These are phyloP conservation scores for Murraya koenigii DNA, from an alignment of 345 rosid species.

Conservation along the genomic window DNA sequence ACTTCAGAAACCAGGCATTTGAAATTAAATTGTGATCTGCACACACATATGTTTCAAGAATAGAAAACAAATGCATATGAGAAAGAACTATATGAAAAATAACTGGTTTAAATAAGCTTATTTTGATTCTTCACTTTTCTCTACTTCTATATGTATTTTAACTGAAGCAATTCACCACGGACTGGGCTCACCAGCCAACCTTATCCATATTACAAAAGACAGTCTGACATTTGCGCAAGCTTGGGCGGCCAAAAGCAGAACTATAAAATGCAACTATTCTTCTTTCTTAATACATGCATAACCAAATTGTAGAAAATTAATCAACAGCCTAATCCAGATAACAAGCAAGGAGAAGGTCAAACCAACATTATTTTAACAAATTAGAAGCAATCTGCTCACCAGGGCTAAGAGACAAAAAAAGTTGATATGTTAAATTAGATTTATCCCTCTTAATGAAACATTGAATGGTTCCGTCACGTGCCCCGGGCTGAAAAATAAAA, in stretches of 20 bases:
- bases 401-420: conserved; percentile 61
- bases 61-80: not conserved
- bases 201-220: not conserved
- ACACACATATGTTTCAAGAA: not conserved
- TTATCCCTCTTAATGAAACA: conserved; percentile 71
- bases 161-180: not conserved
- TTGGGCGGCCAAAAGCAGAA: not conserved
- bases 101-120: not conserved
- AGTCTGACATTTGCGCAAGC: not conserved
- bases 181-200: not conserved
- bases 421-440: conserved; percentile 60
- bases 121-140: not conserved
- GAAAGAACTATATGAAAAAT: not conserved
- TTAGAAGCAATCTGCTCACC: conserved; percentile 33
- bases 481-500: conserved; percentile 48
- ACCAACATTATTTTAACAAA: not conserved
- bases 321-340: not conserved
- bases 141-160: not conserved
- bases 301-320: not conserved
- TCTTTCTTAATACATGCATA: not conserved
- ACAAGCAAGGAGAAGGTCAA: not conserved
- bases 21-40: not conserved
- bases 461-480: conserved; percentile 56
- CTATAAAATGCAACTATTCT: not conserved
- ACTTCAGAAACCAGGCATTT: not conserved